Conservation (phyloP, 1,284 basidiomycete genomes). For the Malassezia dermatis region DNA sequence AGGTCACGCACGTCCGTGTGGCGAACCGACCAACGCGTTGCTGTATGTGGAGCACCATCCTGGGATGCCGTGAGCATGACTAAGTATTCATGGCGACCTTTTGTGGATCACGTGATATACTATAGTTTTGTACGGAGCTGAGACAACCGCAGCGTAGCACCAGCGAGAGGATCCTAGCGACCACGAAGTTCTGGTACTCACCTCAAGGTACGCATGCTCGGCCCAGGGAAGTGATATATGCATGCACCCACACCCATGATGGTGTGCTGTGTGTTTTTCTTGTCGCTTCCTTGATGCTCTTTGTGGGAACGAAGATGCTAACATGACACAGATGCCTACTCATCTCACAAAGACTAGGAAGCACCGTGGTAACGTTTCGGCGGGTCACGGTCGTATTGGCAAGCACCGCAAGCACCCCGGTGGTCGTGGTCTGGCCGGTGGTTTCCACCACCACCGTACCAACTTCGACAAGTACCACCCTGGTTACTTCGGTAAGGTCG, state of each 20-base stretch:
- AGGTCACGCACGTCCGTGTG: slow-evolving; percentile 1
- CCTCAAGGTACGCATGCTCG: slow-evolving; percentile 6
- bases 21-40: slow-evolving; percentile 10
- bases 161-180: slow-evolving; percentile 6
- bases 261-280: background rate
- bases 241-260: background rate
- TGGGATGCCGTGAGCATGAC: background rate
- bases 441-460: slow-evolving; percentile 93
- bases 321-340: slow-evolving; percentile 64
- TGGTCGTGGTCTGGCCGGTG: slow-evolving; percentile 99
- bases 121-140: slow-evolving; percentile 14
- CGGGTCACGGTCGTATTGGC: slow-evolving; percentile 89
- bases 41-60: slow-evolving; percentile 12
- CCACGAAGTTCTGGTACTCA: slow-evolving; percentile 19
- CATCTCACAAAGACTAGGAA: slow-evolving; percentile 91
- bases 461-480: slow-evolving; percentile 49
- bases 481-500: slow-evolving; percentile 91
- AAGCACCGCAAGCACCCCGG: slow-evolving; percentile 99
- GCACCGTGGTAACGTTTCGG: slow-evolving; percentile 76
- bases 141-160: background rate
- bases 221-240: background rate
- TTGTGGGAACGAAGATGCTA: background rate
- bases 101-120: slow-evolving; percentile 8
- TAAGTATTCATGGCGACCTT: background rate
- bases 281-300: background rate